Evolutionary conservation across 176 grass and related monocot genomes (phyloP).

Genomic region (Cenchrus fungigraminus): DNA sequence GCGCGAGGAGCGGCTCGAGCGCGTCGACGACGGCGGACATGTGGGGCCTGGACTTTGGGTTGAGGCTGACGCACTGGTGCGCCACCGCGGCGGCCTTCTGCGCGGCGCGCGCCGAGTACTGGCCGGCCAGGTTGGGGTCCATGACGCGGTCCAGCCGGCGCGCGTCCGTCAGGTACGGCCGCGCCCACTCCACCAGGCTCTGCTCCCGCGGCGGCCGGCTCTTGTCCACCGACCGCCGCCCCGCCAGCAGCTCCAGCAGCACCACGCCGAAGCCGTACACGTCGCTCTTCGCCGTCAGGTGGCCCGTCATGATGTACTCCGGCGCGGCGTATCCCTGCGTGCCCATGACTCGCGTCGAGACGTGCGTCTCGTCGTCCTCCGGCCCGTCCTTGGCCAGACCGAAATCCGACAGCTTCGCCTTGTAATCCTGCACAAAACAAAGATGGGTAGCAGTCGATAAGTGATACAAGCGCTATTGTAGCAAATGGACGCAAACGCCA

Average conservation of each 20-base stretch:
- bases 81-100: slow-evolving; percentile 58
- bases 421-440: slow-evolving; percentile 54
- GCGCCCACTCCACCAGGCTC: slow-evolving; percentile 76
- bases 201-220: slow-evolving; percentile 70
- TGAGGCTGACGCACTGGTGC: slow-evolving; percentile 68
- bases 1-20: slow-evolving; percentile 71
- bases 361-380: slow-evolving; percentile 74
- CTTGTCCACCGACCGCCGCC: slow-evolving; percentile 71
- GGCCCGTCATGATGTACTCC: slow-evolving; percentile 98
- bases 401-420: slow-evolving; percentile 89
- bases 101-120: slow-evolving; percentile 65
- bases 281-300: slow-evolving; percentile 84
- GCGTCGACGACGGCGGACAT: slow-evolving; percentile 76
- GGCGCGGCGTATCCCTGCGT: slow-evolving; percentile 96
- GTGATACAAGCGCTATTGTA: neutral
- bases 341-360: slow-evolving; percentile 91
- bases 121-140: slow-evolving; percentile 65
- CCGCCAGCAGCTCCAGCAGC: slow-evolving; percentile 69
- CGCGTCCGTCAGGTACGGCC: slow-evolving; percentile 64
- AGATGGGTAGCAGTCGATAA: too few species aligned
- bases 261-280: slow-evolving; percentile 86
- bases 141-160: slow-evolving; percentile 70
- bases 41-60: slow-evolving; percentile 66
- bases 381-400: slow-evolving; percentile 94
- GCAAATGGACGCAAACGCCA: neutral